Percentiles rank a stretch among this genome's conserved stretches.
These are phyloP conservation scores for Helenozyma rhizophorensis DNA, from an alignment of 805 yeast genomes.

Conservation along the genomic window DNA sequence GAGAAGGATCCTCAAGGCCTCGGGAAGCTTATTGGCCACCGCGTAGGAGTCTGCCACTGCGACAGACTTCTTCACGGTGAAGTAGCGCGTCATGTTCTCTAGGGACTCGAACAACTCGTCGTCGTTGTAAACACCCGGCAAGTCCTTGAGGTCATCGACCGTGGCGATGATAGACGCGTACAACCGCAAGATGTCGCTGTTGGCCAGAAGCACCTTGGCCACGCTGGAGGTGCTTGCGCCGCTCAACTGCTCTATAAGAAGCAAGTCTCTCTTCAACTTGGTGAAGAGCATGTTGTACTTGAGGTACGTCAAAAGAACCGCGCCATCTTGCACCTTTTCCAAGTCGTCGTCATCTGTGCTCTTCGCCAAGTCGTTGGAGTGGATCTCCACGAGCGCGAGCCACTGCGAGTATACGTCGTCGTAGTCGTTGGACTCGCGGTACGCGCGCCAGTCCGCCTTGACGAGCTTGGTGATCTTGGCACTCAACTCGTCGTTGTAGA, in stretches of 20 bases:
- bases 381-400: slow-evolving; percentile 65
- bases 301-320: slow-evolving; percentile 71
- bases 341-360: slow-evolving; percentile 46
- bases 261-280: slow-evolving; percentile 67
- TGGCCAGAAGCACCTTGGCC: slow-evolving; percentile 3
- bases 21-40: slow-evolving; percentile 34
- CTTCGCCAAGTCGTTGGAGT: slow-evolving; percentile 51
- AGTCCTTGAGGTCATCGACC: slow-evolving; percentile 57
- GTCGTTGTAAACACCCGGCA: slow-evolving; percentile 91
- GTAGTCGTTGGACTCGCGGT: slow-evolving; percentile 41
- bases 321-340: slow-evolving; percentile 62
- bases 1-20: slow-evolving; percentile 43
- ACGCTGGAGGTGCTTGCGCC: slow-evolving; percentile 7
- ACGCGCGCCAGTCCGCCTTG: slow-evolving; percentile 21
- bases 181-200: slow-evolving; percentile 45
- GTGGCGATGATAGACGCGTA: slow-evolving; percentile 50
- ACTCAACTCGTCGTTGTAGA: slow-evolving; percentile 72
- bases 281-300: slow-evolving; percentile 62
- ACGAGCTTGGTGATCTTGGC: slow-evolving; percentile 44
- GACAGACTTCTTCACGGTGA: slow-evolving; percentile 38
- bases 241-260: slow-evolving; percentile 37
- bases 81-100: slow-evolving; percentile 44
- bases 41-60: slow-evolving; percentile 45
- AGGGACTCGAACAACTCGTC: slow-evolving; percentile 60
- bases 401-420: slow-evolving; percentile 59